Conservation (phyloP, 83 land plant genomes). For the Picea abies region DNA sequence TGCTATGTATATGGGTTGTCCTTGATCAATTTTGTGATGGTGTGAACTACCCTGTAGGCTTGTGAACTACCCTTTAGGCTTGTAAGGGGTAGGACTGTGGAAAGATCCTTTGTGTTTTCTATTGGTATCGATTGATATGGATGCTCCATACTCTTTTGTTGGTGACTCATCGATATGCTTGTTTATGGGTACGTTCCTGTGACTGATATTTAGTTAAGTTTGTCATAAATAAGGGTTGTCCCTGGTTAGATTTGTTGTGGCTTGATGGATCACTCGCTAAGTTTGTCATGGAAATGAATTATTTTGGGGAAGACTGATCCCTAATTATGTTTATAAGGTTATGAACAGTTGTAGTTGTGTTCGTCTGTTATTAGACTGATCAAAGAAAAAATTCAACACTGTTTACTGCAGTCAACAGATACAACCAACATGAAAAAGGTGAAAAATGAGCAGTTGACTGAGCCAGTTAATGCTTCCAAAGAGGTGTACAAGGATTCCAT, state of each 20-base stretch:
- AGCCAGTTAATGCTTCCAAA: not conserved
- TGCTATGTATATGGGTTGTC: not conserved
- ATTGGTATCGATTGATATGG: too few relatives aligned
- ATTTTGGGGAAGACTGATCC: not conserved
- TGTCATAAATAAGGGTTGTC: not conserved
- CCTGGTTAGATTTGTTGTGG: not conserved
- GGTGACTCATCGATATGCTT: too few relatives aligned
- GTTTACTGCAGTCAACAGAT: conserved; percentile 2
- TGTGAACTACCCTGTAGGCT: not conserved
- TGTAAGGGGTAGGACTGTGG: too few relatives aligned
- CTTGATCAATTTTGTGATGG: not conserved
- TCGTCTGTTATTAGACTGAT: not conserved
- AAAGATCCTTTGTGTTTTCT: too few relatives aligned
- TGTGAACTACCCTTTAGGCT: too few relatives aligned
- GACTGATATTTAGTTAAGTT: not conserved
- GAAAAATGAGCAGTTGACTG: not conserved
- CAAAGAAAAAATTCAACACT: not conserved
- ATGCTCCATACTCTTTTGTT: too few relatives aligned
- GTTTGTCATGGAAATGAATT: not conserved
- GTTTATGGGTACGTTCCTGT: not conserved
- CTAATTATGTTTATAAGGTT: not conserved
- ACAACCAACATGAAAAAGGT: conserved; percentile 1
- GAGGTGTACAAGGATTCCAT: conserved; percentile 5
- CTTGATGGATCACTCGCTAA: not conserved
- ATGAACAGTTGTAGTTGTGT: not conserved